Evolutionary conservation across 73 alveolate species (phyloP).

Genomic region (Tetrahymena thermophila): DNA sequence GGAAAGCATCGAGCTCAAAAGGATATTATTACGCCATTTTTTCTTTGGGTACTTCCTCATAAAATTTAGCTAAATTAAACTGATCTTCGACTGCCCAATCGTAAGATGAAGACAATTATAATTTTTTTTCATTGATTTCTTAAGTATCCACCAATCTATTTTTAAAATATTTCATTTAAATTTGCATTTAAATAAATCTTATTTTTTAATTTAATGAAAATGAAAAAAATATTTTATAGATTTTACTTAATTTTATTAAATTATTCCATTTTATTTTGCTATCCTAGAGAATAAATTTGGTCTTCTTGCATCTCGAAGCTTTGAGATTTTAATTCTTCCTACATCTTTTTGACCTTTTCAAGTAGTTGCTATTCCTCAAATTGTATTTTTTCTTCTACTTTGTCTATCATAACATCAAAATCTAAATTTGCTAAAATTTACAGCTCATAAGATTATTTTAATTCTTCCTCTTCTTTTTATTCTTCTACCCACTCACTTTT

Average conservation of each 20-base stretch:
- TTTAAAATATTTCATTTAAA: no score
- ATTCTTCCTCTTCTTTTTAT: neutral
- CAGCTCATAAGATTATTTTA: neutral
- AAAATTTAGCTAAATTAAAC: neutral
- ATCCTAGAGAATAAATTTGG: neutral
- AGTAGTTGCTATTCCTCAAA: neutral
- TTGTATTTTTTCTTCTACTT: neutral
- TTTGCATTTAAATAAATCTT: no score
- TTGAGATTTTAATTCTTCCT: neutral
- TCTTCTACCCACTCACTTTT: neutral
- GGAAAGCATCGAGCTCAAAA: conserved; percentile 86
- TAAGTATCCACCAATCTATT: neutral
- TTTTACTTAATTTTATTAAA: neutral
- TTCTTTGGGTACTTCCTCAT: conserved; percentile 15
- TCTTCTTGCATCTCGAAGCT: neutral
- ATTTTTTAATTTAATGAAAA: no score
- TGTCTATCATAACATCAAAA: neutral
- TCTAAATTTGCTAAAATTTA: neutral
- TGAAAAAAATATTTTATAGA: neutral
- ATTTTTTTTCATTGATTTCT: neutral
- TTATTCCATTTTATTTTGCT: neutral
- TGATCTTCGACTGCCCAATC: conserved; percentile 20
- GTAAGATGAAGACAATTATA: neutral
- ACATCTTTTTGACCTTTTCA: neutral
- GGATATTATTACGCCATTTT: conserved; percentile 48